A percentile compares a stretch with the other conserved stretches of the same genome.
phyloP scores from a whole-genome alignment of 1,284 basidiomycete genomes.

The Tilletia indica region DNA sequence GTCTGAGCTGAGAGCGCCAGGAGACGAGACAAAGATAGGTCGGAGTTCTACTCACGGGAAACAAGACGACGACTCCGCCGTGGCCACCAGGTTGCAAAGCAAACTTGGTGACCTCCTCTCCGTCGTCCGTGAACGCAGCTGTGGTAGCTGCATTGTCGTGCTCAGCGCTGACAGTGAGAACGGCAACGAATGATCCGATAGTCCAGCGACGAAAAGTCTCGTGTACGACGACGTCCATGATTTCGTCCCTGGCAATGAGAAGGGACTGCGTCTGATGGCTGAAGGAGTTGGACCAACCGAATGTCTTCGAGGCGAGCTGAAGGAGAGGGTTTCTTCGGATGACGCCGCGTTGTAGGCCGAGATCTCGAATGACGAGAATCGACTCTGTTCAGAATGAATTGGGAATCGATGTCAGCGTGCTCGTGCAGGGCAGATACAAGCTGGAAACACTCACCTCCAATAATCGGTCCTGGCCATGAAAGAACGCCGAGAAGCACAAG shows the following conservation, averaged over 20 bases:
- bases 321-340: not conserved
- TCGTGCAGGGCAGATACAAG: not conserved
- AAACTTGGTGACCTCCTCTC: not conserved
- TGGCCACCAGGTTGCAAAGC: slow-evolving; percentile 9
- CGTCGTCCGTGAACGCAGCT: not conserved
- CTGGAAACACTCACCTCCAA: slow-evolving; percentile 2
- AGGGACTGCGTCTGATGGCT: not conserved
- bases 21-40: not conserved
- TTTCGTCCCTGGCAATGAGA: not conserved
- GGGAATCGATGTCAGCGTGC: too few relatives aligned
- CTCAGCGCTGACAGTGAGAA: not conserved
- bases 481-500: not conserved
- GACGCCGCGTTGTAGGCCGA: slow-evolving; percentile 7
- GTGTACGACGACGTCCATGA: slow-evolving; percentile 17
- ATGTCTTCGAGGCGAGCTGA: not conserved
- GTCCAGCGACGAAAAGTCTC: slow-evolving; percentile 9
- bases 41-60: not conserved
- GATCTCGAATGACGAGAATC: not conserved
- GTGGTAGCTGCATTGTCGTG: not conserved
- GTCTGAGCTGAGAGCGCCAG: not conserved
- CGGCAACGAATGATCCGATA: slow-evolving; percentile 2
- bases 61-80: slow-evolving; percentile 3
- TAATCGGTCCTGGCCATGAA: not conserved
- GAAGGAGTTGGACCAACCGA: not conserved
- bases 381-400: not conserved